phyloP scores from a whole-genome alignment of 2,329 filamentous ascomycete genomes.

The Fonsecaea multimorphosa region DNA sequence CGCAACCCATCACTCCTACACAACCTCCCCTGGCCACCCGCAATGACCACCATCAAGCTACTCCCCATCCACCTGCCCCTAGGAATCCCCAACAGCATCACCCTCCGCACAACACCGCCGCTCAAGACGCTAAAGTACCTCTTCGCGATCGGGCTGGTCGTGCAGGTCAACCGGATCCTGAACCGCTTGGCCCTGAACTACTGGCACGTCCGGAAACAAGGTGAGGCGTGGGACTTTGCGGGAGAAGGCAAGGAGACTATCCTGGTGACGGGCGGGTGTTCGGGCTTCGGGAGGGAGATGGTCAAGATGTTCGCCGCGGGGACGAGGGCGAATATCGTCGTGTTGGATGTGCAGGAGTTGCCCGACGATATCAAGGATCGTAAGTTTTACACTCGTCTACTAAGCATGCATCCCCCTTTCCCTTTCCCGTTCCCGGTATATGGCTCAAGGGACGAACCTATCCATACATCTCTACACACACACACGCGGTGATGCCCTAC shows the following conservation, averaged over 20 bases:
- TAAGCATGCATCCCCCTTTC: background rate
- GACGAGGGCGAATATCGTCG: constrained; percentile 68
- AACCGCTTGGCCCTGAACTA: constrained; percentile 55
- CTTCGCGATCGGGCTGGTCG: constrained; percentile 59
- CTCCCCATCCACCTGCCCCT: constrained; percentile 26
- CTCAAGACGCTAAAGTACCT: constrained; percentile 50
- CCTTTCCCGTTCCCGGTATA: no score
- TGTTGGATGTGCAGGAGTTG: constrained; percentile 66
- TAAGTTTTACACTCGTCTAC: constrained; percentile 24
- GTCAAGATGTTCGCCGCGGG: constrained; percentile 68
- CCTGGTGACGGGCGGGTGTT: constrained; percentile 63
- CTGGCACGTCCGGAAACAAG: constrained; percentile 49
- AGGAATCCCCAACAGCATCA: constrained; percentile 18
- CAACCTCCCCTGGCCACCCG: constrained; percentile 26
- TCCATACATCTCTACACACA: no score
- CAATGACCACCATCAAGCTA: background rate
- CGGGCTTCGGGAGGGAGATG: constrained; percentile 72
- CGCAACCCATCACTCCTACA: constrained; percentile 24
- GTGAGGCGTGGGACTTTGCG: constrained; percentile 37
- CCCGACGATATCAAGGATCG: constrained; percentile 36
- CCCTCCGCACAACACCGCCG: constrained; percentile 17
- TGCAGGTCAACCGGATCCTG: constrained; percentile 58
- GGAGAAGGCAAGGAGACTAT: constrained; percentile 59
- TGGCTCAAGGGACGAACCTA: background rate
- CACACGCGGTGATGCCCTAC: background rate